Conservation (phyloP, 208 protist species). For the Acanthamoeba sp. region DNA sequence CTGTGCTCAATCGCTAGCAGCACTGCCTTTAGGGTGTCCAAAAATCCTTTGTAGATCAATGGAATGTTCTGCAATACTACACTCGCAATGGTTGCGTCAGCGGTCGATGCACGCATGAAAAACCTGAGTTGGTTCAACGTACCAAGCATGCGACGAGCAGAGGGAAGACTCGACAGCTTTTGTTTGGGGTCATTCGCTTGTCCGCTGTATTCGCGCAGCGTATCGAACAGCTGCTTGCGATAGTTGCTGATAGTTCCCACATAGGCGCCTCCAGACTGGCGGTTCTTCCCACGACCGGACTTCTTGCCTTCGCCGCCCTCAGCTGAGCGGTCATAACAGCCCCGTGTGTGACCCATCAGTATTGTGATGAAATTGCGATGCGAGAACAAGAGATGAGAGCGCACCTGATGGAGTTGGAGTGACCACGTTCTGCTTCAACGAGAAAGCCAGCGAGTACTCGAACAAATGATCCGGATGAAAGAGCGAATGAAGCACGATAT, state of each 20-base stretch:
- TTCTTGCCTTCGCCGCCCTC: constrained; percentile 18
- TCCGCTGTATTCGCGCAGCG: constrained; percentile 1
- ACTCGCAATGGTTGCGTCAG: not conserved
- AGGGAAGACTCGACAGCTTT: not conserved
- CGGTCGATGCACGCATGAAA: too few relatives aligned
- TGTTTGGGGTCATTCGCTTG: not conserved
- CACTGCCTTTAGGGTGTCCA: not conserved
- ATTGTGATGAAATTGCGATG: not conserved
- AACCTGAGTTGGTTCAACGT: too few relatives aligned
- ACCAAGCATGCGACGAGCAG: constrained; percentile 2
- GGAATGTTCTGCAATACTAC: constrained; percentile 36
- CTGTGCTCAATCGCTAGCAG: constrained; percentile 40
- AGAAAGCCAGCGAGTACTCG: constrained; percentile 68
- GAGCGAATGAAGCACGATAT: constrained; percentile 55
- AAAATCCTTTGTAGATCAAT: constrained; percentile 3
- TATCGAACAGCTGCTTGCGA: constrained; percentile 71
- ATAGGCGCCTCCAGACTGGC: constrained; percentile 6
- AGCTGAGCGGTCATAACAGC: not conserved
- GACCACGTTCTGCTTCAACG: constrained; percentile 33
- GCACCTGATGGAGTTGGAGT: not conserved
- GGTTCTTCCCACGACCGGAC: not conserved
- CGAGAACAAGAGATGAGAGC: not conserved
- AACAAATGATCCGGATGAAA: constrained; percentile 61
- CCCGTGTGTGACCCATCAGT: not conserved
- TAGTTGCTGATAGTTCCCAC: constrained; percentile 50